Conservation (phyloP, 2,329 filamentous ascomycete species). For the Xylariales sp. region DNA sequence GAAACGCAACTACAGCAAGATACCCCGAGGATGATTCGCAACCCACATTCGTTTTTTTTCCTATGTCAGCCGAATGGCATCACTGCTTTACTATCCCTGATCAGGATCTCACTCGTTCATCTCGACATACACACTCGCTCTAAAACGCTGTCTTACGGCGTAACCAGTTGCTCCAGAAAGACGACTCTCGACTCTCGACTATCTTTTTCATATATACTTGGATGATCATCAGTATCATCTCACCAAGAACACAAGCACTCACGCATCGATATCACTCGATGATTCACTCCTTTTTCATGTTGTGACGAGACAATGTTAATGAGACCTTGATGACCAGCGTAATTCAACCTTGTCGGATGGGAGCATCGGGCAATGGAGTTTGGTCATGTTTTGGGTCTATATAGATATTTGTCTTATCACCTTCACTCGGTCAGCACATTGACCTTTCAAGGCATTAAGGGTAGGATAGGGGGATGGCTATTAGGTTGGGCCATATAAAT, state of each 20-base stretch:
- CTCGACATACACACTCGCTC: neutral
- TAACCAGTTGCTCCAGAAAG: too few species aligned
- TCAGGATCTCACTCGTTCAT: neutral
- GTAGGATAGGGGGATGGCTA: too few species aligned
- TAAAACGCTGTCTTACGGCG: too few species aligned
- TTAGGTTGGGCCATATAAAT: too few species aligned
- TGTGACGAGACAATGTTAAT: conserved; percentile 12
- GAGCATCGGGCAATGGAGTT: conserved; percentile 3
- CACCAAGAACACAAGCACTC: too few species aligned
- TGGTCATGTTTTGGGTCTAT: neutral
- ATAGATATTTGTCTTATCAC: conserved; percentile 1
- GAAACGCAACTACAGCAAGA: conserved; percentile 2
- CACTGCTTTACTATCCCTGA: too few species aligned
- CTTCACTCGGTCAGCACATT: too few species aligned
- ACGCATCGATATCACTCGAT: too few species aligned
- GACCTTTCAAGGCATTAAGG: too few species aligned
- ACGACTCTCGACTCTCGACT: too few species aligned
- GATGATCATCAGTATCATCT: too few species aligned
- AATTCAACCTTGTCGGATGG: neutral
- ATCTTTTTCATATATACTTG: too few species aligned
- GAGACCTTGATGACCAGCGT: conserved; percentile 12
- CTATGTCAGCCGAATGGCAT: neutral
- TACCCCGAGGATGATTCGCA: conserved; percentile 1
- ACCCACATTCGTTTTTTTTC: conserved; percentile 3
- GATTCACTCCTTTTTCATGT: neutral